Evolutionary conservation across 2,329 filamentous ascomycete species (phyloP), one percentile per base, ranked within the genome.

Genomic region (Macroventuria anomochaeta): DNA sequence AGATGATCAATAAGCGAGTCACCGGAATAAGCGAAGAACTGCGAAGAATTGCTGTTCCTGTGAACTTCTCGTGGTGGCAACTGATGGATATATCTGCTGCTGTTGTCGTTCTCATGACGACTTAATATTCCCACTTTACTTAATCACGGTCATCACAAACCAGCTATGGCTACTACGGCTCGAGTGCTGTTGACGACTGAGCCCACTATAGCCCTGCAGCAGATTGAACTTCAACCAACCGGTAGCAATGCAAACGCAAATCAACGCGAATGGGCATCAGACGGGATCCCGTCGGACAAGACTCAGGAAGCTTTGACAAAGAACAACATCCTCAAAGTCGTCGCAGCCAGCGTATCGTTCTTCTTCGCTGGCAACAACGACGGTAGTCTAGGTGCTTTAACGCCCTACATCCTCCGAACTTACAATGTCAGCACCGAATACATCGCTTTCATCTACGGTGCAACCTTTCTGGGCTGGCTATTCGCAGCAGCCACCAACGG

Each of bases 301-400:
- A 15, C 7, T 29, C 18, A n/a, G n/a, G n/a, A n/a, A 17, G 13
- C 25, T n/a, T 21, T 17, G 2, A 23, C 8, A 7, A 15, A n/a
- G 17, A 21, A 20, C 6, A 28, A 3, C 10, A 5, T 29, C 3
- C 25, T 46, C 25, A 37, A 31, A 20, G 17, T 38, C 25, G 8
- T 46, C 7, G 43, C 43, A 23, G 5, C 76, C 71, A 40, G 80
- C 0, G 82, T 87, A 57, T 85, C 84, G 0, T 88, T 88, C 74
- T 87, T 88, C 63, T 83, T 85, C 25, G 84, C 86, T 0, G 86
- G 86, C 0, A 77, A 84, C 40, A 88, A 87, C 51, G 86, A 88
- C 65, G 86, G 86, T 26, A 86, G 81, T 55, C 74, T 88, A 0
- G 86, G 86, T 2, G 80, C 86, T 1, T 59, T 89, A 12, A 81